phyloP scores from a whole-genome alignment of 371 early-diverging fungal species.

The Mucor velutinosus region DNA sequence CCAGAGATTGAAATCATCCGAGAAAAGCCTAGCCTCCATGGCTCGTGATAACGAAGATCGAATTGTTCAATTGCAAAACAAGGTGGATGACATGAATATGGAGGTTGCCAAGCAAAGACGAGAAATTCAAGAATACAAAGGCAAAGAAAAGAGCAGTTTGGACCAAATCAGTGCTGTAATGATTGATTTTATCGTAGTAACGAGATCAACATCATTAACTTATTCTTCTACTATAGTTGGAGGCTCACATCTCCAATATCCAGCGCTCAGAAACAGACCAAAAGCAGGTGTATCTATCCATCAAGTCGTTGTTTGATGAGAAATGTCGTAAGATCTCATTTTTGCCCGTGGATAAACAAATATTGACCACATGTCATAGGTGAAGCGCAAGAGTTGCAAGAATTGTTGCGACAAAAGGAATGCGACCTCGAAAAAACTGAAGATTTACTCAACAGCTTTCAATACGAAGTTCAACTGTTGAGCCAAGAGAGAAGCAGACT shows the following conservation, averaged over 20 bases:
- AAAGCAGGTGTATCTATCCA: conserved; percentile 52
- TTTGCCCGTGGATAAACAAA: neutral
- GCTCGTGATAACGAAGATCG: conserved; percentile 59
- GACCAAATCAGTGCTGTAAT: conserved; percentile 55
- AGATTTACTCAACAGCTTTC: conserved; percentile 31
- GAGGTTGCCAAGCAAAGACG: conserved; percentile 48
- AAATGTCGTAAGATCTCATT: conserved; percentile 46
- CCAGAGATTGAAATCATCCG: conserved; percentile 50
- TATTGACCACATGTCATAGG: conserved; percentile 15
- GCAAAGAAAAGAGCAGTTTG: conserved; percentile 54
- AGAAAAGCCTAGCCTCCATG: conserved; percentile 50
- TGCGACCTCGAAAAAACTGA: conserved; percentile 41
- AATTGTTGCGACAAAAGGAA: conserved; percentile 48
- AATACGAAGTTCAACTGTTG: conserved; percentile 39
- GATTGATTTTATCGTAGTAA: neutral
- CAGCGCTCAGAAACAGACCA: conserved; percentile 52
- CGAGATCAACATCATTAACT: neutral
- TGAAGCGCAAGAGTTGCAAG: conserved; percentile 54
- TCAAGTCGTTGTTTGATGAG: conserved; percentile 50
- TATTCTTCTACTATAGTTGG: conserved; percentile 32
- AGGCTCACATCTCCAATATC: conserved; percentile 48
- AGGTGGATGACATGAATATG: conserved; percentile 54
- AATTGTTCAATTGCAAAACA: conserved; percentile 48
- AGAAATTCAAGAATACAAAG: conserved; percentile 56
- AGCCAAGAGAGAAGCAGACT: conserved; percentile 47